Evolutionary conservation across 257 asterid species (phyloP), one percentile per base, ranked within the genome.

Genomic region (Eucommia ulmoides): DNA sequence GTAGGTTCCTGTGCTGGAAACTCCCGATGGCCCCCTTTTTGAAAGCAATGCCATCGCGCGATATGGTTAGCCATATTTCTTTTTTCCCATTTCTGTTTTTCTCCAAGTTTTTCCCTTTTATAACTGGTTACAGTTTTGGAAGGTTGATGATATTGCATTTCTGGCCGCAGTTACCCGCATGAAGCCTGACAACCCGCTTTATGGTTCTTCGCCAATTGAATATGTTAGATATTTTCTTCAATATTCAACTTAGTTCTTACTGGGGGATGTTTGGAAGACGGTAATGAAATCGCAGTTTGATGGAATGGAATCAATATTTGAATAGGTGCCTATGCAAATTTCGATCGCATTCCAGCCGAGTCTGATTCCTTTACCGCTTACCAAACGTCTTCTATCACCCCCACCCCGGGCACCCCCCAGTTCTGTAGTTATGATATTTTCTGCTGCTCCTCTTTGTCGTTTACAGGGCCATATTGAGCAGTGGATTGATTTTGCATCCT

Each of bases 401-500:
- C 38, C 38, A 4, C 38, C 38, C 38, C n/a, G n/a, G n/a, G n/a
- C n/a, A n/a, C n/a, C n/a, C n/a, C n/a, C n/a, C n/a, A n/a, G n/a
- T n/a, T n/a, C 8, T 26, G 38, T 26, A 26, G 8, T 26, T 26
- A 26, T 26, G 3, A 35, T 52, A 38, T 24, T 42, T 8, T 19
- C 24, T 24, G 42, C 19, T 38, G 16, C 17, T 29, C 0, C 41
- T 41, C 19, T 22, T 9, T 50, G 7, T 26, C 24, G 52, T 22
- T 60, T 33, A 1, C 59, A 86, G 92, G 96, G 62, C 45, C 86
- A 54, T 24, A 64, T 86, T 51, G 96, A 86, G 74, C 96, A 86
- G 56, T 77, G 94, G 93, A 80, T 71, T 33, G 96, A 86, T 58
- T 82, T 86, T 52, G 46, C 96, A 45, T 52, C 88, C 19, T 75